phyloP scores from a whole-genome alignment of 73 alveolate species.

The Diophrys sp. region DNA sequence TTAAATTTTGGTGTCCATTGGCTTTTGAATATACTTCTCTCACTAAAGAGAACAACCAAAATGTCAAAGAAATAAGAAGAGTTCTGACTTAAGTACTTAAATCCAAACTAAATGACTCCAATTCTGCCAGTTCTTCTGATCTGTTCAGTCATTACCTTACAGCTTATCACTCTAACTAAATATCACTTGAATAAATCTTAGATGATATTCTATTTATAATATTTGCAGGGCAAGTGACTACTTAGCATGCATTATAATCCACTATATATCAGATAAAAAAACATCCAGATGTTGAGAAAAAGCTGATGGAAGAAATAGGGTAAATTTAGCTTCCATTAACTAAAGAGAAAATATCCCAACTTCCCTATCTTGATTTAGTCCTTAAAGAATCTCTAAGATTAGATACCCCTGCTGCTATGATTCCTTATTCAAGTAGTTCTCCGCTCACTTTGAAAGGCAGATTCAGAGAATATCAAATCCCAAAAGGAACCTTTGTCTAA shows the following conservation, averaged over 20 bases:
- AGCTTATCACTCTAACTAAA: no score
- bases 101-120: no score
- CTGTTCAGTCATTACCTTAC: no score
- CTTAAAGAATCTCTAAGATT: constrained; percentile 9
- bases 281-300: constrained; percentile 4
- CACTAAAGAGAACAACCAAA: no score
- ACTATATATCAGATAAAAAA: not conserved
- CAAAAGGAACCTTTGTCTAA: not conserved
- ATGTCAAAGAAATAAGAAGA: no score
- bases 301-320: not conserved
- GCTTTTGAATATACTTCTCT: not conserved
- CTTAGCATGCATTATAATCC: not conserved
- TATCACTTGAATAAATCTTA: not conserved
- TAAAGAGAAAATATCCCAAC: not conserved
- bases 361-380: not conserved
- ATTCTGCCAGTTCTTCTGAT: no score
- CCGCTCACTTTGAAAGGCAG: no score
- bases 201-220: constrained; percentile 11
- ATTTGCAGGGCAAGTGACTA: constrained; percentile 17
- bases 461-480: not conserved
- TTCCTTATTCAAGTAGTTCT: no score
- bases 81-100: no score
- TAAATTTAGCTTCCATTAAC: not conserved
- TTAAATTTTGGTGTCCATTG: not conserved
- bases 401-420: not conserved